Base-by-base conservation (phyloP, 306 rosid species). In the Sophora flavescens region DNA sequence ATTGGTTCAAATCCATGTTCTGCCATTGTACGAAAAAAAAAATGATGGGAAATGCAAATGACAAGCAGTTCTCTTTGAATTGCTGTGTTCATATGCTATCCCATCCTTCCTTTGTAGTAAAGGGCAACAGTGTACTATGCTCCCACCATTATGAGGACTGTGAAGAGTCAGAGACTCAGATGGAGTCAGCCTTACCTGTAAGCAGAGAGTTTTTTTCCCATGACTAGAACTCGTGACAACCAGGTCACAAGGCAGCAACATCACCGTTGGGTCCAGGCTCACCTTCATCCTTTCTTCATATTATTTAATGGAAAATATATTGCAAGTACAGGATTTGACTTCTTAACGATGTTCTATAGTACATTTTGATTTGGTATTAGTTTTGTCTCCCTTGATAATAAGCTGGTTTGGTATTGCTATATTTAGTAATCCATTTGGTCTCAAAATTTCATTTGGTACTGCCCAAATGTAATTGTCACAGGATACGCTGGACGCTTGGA, bases 21-120 rank as follows among this genome's bases (percentile, higher is more conserved):
- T 3, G 3, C 3, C 12, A 33, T 35, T 51, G 35, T 69, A 5
- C n/a, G 6, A 16, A 22, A 22, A 22, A 36, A 53, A 32, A 13
- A 58, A 48, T 38, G 67, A 39, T 69, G 12, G 48, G 58, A 51
- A 45, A 60, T 68, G 63, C 15, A 15, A 78, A 51, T 72, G 63
- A n/a, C 62, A 38, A 15, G 15, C 53, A 65, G 6, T 16, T 63
- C 48, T 70, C 7, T 51, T 51, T 41, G 8, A 53, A 41, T 36
- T 39, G 14, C 18, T 50, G 52, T 62, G 15, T 60, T 4, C 57
- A 48, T n/a, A 14, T 59, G 12, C 8, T 50, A 0, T 12, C 13
- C 13, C 9, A 0, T 42, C 38, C 45, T 59, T 44, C 68, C 22
- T 42, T 68, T 48, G n/a, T 9, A 17, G 73, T 68, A 68, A 41